Evolutionary conservation across 352 stramenopile genomes (phyloP).

Genomic region (Phytophthora ramorum): DNA sequence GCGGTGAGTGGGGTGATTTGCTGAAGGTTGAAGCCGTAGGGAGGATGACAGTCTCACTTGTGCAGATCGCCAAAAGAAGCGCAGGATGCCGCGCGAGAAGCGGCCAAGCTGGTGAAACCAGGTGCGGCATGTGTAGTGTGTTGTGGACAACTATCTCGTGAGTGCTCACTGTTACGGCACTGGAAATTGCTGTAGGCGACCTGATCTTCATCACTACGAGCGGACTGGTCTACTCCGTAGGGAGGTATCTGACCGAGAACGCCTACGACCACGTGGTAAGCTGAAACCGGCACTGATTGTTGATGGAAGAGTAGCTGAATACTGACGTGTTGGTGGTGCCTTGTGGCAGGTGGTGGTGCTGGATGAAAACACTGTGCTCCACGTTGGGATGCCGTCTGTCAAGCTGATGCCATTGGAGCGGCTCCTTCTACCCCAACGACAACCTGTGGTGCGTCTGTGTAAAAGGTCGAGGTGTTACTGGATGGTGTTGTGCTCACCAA

Average conservation of each 20-base stretch:
- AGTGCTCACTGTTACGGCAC: background rate
- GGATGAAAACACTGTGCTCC: constrained; percentile 65
- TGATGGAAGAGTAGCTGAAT: background rate
- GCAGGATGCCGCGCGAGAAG: constrained; percentile 63
- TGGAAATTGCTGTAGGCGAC: constrained; percentile 48
- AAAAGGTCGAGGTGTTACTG: background rate
- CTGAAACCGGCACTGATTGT: background rate
- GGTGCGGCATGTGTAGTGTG: constrained; percentile 30
- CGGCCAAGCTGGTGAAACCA: constrained; percentile 66
- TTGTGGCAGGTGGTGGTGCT: constrained; percentile 62
- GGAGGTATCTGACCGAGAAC: constrained; percentile 64
- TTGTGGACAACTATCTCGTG: background rate
- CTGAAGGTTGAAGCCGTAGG: background rate
- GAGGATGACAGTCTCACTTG: background rate
- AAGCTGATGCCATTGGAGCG: constrained; percentile 69
- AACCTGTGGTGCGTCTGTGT: constrained; percentile 61
- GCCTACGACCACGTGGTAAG: constrained; percentile 80
- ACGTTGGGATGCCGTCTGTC: constrained; percentile 66
- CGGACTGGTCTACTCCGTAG: constrained; percentile 73
- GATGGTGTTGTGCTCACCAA: background rate
- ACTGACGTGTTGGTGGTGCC: background rate
- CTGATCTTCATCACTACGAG: constrained; percentile 85
- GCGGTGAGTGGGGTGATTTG: constrained; percentile 33
- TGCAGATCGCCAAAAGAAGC: constrained; percentile 65
- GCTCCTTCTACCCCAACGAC: constrained; percentile 67